A percentile compares a stretch with the other conserved stretches of the same genome.
phyloP scores from a whole-genome alignment of 192 early-diverging fungal genomes.

The Gaertneriomyces sp. region DNA sequence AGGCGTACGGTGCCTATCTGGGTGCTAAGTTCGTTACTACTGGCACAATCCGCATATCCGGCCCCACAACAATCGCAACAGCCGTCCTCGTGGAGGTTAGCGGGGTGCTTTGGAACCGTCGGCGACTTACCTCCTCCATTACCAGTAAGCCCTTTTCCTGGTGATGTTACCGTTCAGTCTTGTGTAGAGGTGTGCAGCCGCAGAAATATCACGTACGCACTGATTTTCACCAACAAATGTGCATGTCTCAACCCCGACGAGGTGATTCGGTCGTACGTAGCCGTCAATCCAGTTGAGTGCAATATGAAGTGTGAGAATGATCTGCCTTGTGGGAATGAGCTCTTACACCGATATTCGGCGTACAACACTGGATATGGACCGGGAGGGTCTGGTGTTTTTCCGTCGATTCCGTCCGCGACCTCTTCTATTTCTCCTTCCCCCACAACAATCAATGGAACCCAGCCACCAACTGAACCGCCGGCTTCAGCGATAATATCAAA shows the following conservation, averaged over 20 bases:
- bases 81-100: no score
- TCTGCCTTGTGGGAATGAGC: constrained; percentile 3
- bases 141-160: no score
- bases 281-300: constrained; percentile 3
- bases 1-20: no score
- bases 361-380: constrained; percentile 3
- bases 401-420: neutral
- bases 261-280: neutral
- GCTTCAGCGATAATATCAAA: neutral
- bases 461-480: neutral
- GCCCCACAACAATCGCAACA: no score
- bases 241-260: neutral
- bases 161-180: neutral
- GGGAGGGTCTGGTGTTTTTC: neutral
- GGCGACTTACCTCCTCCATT: no score
- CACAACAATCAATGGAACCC: neutral
- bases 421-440: constrained; percentile 1
- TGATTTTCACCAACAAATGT: neutral
- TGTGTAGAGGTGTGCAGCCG: neutral
- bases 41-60: no score
- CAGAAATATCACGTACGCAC: neutral
- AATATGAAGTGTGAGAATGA: constrained; percentile 1
- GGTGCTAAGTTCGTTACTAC: no score
- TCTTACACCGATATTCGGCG: neutral
- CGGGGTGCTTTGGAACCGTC: no score